phyloP scores from a whole-genome alignment of 2,329 filamentous ascomycete species.

The Calonectria fujianensis region DNA sequence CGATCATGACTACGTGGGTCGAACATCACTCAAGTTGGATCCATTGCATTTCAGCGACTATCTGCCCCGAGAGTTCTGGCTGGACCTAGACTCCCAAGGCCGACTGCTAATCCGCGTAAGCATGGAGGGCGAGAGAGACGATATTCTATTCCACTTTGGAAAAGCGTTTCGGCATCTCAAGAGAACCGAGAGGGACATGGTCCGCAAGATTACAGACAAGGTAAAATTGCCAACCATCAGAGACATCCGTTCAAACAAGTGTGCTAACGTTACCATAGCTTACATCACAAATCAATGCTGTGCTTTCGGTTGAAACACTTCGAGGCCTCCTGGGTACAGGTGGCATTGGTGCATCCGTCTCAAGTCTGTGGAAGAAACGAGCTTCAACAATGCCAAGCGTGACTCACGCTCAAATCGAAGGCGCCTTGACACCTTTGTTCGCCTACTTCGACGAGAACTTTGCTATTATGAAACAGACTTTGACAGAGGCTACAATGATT shows the following conservation, averaged over 20 bases:
- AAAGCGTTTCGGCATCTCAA: conserved; percentile 97
- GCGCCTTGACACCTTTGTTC: conserved; percentile 89
- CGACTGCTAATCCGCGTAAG: conserved; percentile 91
- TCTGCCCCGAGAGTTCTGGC: conserved; percentile 96
- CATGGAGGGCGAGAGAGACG: conserved; percentile 98
- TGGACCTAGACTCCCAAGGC: conserved; percentile 96
- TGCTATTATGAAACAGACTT: conserved; percentile 97
- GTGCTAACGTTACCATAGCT: conserved; percentile 81
- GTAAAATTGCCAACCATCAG: conserved; percentile 64
- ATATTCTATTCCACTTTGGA: conserved; percentile 98
- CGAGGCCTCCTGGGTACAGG: conserved; percentile 82
- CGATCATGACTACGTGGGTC: conserved; percentile 96
- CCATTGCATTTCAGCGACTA: conserved; percentile 98
- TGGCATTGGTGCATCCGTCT: conserved; percentile 83
- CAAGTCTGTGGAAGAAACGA: conserved; percentile 80
- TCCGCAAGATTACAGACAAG: conserved; percentile 98
- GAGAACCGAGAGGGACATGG: conserved; percentile 98
- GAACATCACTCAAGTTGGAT: conserved; percentile 98
- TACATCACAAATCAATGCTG: conserved; percentile 92
- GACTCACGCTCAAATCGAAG: conserved; percentile 84
- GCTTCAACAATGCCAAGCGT: conserved; percentile 73
- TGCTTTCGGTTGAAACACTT: conserved; percentile 88
- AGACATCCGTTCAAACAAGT: conserved; percentile 38
- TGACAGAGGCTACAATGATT: conserved; percentile 97
- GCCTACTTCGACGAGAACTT: conserved; percentile 99